phyloP scores from a whole-genome alignment of 257 asterid genomes.

The Nicotiana knightiana region DNA sequence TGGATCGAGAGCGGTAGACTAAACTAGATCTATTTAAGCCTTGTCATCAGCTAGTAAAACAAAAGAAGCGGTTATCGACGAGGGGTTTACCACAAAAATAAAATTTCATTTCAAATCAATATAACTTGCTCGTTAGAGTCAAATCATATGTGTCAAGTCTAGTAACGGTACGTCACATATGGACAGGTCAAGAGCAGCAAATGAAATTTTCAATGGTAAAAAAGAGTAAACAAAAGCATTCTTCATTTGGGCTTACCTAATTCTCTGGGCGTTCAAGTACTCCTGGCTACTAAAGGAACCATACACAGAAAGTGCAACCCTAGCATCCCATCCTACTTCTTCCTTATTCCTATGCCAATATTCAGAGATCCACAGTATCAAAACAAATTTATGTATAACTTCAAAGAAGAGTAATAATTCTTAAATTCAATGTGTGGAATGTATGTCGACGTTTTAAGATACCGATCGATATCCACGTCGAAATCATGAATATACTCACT shows the following conservation, averaged over 20 bases:
- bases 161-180: not conserved
- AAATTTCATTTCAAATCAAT: no score
- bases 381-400: not conserved
- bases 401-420: not conserved
- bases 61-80: no score
- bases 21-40: no score
- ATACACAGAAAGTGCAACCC: conserved; percentile 69
- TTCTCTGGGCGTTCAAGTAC: conserved; percentile 77
- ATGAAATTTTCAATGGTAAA: no score
- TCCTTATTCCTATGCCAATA: conserved; percentile 38
- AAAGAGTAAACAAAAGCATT: not conserved
- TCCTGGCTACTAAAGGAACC: conserved; percentile 73
- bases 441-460: not conserved
- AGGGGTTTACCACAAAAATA: no score
- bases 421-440: not conserved
- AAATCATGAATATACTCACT: no score
- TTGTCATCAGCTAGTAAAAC: no score
- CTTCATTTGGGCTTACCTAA: conserved; percentile 33
- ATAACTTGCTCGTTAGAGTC: not conserved
- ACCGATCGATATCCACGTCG: no score
- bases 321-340: conserved; percentile 85
- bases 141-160: not conserved
- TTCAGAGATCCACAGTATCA: not conserved
- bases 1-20: no score
- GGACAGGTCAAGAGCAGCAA: not conserved